Evolutionary conservation across 345 rosid species (phyloP).

Genomic region (Hibiscus tridactylites): DNA sequence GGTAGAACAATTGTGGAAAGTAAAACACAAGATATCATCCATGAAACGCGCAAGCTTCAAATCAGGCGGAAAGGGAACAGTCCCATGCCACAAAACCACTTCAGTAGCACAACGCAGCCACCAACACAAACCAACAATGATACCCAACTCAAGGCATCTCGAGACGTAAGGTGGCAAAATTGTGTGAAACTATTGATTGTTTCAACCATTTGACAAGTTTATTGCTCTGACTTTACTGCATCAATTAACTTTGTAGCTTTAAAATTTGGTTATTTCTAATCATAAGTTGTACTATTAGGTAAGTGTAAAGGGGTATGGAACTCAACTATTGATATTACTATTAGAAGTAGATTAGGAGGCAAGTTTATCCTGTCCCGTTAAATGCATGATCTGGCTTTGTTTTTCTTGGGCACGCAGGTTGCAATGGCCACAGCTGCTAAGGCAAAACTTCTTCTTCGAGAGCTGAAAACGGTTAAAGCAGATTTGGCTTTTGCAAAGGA

Average conservation of each 20-base stretch:
- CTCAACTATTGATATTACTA: not conserved
- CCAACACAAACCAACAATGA: conserved; percentile 40
- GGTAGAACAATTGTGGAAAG: conserved; percentile 76
- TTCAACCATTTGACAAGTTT: not conserved
- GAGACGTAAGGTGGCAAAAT: conserved; percentile 86
- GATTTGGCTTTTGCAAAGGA: conserved; percentile 83
- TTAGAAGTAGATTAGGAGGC: not conserved
- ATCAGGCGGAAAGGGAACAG: conserved; percentile 52
- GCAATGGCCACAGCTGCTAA: conserved; percentile 98
- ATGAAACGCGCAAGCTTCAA: conserved; percentile 69
- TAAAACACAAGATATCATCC: conserved; percentile 68
- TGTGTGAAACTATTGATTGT: conserved; percentile 17
- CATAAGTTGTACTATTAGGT: not conserved
- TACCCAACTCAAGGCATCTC: conserved; percentile 95
- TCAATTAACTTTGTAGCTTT: not conserved
- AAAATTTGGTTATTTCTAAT: not conserved
- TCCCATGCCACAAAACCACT: conserved; percentile 32
- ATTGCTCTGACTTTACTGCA: not conserved
- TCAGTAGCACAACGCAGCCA: conserved; percentile 46
- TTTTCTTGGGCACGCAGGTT: conserved; percentile 42
- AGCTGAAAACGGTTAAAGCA: conserved; percentile 82
- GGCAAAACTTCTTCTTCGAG: conserved; percentile 93
- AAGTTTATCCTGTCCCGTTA: conserved; percentile 16
- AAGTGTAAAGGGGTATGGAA: not conserved
- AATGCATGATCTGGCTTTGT: conserved; percentile 25